Conservation (phyloP, 495 filamentous ascomycete genomes). For the Umbilicaria muhlenbergii region DNA sequence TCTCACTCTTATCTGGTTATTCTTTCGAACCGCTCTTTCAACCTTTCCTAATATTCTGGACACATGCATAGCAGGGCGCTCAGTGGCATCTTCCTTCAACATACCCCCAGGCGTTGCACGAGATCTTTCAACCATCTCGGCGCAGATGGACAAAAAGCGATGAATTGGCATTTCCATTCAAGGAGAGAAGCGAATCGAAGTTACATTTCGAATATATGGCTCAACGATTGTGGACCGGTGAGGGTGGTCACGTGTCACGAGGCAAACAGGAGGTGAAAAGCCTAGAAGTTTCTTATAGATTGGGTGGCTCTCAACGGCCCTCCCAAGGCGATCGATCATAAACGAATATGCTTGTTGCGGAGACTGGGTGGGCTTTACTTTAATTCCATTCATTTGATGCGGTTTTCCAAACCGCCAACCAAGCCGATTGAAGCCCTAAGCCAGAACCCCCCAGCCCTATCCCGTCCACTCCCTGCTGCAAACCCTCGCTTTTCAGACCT, state of each 20-base stretch:
- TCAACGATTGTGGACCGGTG: neutral
- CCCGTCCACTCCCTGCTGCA: no score
- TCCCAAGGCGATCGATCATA: conserved; percentile 12
- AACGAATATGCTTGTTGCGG: conserved; percentile 11
- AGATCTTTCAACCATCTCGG: conserved; percentile 4
- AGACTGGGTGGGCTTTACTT: neutral
- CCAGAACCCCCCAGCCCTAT: no score
- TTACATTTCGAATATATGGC: neutral
- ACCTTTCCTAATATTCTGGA: neutral
- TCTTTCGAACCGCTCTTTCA: neutral
- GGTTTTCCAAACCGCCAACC: no score
- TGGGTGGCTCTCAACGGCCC: neutral
- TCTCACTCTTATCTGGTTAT: neutral
- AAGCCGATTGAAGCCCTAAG: no score
- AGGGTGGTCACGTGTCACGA: neutral
- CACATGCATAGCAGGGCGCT: conserved; percentile 7
- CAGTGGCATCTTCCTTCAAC: conserved; percentile 2
- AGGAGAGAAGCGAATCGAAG: neutral
- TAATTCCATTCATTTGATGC: no score
- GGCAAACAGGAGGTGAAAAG: conserved; percentile 5
- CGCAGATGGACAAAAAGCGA: no score
- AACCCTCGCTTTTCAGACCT: no score
- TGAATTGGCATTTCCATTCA: no score
- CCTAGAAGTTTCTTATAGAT: no score
- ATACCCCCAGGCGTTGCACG: conserved; percentile 5